Conservation (phyloP, 495 filamentous ascomycete genomes). For the Tuber brumale region DNA sequence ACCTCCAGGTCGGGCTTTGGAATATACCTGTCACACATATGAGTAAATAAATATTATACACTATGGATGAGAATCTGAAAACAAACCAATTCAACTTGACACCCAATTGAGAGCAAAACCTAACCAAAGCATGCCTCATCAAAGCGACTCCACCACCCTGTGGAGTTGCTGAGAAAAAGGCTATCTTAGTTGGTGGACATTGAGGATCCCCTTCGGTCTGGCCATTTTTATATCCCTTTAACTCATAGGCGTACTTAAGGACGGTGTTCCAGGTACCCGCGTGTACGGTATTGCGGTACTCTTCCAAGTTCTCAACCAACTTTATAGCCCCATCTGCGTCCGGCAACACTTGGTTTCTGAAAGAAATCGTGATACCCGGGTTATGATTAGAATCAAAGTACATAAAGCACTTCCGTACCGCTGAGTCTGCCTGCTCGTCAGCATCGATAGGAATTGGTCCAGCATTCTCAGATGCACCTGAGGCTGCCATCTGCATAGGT, state of each 20-base stretch:
- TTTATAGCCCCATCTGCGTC: slow-evolving; percentile 50
- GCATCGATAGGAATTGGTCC: slow-evolving; percentile 47
- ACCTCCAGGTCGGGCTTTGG: slow-evolving; percentile 77
- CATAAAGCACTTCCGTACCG: slow-evolving; percentile 74
- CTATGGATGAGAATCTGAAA: slow-evolving; percentile 29
- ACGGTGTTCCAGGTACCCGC: slow-evolving; percentile 61
- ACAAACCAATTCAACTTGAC: slow-evolving; percentile 71
- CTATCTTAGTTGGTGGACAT: slow-evolving; percentile 53
- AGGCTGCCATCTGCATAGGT: slow-evolving; percentile 39
- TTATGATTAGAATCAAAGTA: slow-evolving; percentile 71
- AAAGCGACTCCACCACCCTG: slow-evolving; percentile 86
- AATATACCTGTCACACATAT: slow-evolving; percentile 52
- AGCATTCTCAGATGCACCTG: slow-evolving; percentile 7
- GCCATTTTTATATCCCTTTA: slow-evolving; percentile 53
- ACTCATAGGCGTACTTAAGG: slow-evolving; percentile 58
- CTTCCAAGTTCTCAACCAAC: slow-evolving; percentile 54
- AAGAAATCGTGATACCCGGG: slow-evolving; percentile 67
- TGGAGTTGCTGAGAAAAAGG: slow-evolving; percentile 80
- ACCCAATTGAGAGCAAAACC: slow-evolving; percentile 60
- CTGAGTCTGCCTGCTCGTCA: slow-evolving; percentile 80
- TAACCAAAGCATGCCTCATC: slow-evolving; percentile 77
- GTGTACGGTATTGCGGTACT: slow-evolving; percentile 60
- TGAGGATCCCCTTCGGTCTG: background rate
- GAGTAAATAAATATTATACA: slow-evolving; percentile 4
- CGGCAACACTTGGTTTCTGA: slow-evolving; percentile 63